These are phyloP conservation scores for Phytophthora macrochlamydospora DNA, from an alignment of 352 stramenopile genomes.

Conservation along the genomic window DNA sequence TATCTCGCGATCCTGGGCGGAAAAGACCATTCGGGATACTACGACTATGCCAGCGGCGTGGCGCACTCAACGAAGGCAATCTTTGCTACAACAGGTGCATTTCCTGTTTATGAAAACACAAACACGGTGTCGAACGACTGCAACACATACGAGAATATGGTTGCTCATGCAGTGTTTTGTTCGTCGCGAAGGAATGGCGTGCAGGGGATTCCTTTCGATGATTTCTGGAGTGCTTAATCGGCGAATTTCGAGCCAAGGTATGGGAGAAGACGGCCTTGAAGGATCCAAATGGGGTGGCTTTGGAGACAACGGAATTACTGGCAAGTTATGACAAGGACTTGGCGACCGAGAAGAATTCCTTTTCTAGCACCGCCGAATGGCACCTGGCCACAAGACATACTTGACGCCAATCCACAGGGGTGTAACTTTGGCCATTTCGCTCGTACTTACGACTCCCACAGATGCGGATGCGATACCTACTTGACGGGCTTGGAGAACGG, in stretches of 20 bases:
- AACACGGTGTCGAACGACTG: background rate
- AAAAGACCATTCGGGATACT: constrained; percentile 9
- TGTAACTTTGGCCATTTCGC: constrained; percentile 21
- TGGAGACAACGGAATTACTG: constrained; percentile 3
- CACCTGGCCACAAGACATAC: constrained; percentile 12
- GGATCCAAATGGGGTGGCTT: background rate
- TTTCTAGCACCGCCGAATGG: constrained; percentile 21
- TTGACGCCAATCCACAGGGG: background rate
- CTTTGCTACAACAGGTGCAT: background rate
- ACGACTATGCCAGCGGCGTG: background rate
- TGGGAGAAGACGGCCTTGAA: background rate
- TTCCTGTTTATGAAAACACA: background rate
- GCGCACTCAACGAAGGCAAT: background rate
- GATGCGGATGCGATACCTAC: too few species aligned
- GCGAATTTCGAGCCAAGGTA: constrained; percentile 3
- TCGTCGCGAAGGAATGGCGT: constrained; percentile 28
- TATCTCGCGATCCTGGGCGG: constrained; percentile 18
- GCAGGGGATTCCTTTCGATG: constrained; percentile 15
- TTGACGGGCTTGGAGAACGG: too few species aligned
- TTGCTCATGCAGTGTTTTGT: constrained; percentile 32
- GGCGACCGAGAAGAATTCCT: background rate
- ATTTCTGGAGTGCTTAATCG: background rate
- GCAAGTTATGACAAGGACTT: background rate
- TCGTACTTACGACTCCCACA: background rate
- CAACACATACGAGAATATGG: constrained; percentile 24